Percentiles rank a stretch among this genome's conserved stretches.
Evolutionary conservation across 805 yeast genomes (phyloP).

Genomic region (Kluyveromyces lactis): DNA sequence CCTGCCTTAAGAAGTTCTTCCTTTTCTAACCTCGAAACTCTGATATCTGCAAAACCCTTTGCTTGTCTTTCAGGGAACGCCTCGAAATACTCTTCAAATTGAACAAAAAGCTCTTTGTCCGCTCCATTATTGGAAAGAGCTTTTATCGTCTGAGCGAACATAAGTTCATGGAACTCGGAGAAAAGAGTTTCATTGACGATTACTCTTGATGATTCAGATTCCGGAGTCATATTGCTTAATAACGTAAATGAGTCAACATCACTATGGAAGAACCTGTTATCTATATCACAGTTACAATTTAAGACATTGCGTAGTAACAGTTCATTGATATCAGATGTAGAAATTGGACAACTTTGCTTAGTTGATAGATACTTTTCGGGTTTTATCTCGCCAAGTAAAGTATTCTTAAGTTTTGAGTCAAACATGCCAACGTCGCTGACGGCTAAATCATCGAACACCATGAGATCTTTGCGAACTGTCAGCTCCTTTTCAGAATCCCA

Average conservation of each 20-base stretch:
- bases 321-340: not conserved
- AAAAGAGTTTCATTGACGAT: not conserved
- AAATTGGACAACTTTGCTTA: constrained; percentile 2
- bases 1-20: not conserved
- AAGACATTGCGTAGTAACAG: not conserved
- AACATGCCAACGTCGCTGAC: not conserved
- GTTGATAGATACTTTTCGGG: not conserved
- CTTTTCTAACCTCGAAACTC: not conserved
- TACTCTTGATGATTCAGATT: too few species aligned
- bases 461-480: not conserved
- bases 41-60: not conserved
- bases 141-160: not conserved
- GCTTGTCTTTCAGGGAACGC: not conserved
- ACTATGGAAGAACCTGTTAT: not conserved
- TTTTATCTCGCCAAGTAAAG: not conserved
- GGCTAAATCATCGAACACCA: not conserved
- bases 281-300: not conserved
- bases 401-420: not conserved
- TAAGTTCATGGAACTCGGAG: not conserved
- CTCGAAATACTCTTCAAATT: not conserved
- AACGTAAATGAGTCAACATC: not conserved
- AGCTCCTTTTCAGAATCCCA: not conserved
- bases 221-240: too few species aligned
- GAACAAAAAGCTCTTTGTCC: too few species aligned
- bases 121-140: not conserved